A percentile compares a stretch with the other conserved stretches of the same genome.
Conservation (phyloP, 202 grass and related monocot genomes). For the Schoenoplectus triqueter region DNA sequence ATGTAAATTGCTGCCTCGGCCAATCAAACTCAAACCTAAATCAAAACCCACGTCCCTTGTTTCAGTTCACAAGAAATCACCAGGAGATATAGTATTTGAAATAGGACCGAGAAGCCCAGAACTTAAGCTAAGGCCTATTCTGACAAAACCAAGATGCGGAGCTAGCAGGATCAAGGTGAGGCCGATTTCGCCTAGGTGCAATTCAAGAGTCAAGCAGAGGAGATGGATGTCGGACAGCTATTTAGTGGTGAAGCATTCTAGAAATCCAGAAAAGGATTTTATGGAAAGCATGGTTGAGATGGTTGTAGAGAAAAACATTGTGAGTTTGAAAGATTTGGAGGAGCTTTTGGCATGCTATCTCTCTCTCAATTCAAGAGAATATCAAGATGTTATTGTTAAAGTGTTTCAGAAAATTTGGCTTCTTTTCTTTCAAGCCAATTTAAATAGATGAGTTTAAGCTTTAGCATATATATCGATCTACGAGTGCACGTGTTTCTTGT, state of each 20-base stretch:
- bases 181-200: background rate
- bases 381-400: conserved; percentile 73
- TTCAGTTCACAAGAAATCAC: conserved; percentile 9
- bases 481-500: conserved; percentile 27
- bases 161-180: conserved; percentile 34
- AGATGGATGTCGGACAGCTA: conserved; percentile 69
- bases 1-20: conserved; percentile 19
- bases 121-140: conserved; percentile 71
- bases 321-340: conserved; percentile 64
- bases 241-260: conserved; percentile 73
- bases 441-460: conserved; percentile 21
- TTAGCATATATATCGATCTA: background rate
- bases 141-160: conserved; percentile 51
- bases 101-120: conserved; percentile 46
- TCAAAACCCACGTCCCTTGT: conserved; percentile 13
- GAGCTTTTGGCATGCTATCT: conserved; percentile 92
- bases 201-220: conserved; percentile 34
- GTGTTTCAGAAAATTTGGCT: conserved; percentile 80
- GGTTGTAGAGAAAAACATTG: conserved; percentile 69
- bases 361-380: conserved; percentile 78
- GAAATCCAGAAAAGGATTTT: conserved; percentile 72
- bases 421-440: conserved; percentile 36
- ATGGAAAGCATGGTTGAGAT: conserved; percentile 90
- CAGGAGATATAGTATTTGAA: conserved; percentile 36
- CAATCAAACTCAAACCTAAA: conserved; percentile 39